Evolutionary conservation across 2,329 filamentous ascomycete species (phyloP).

Genomic region (Alternaria consortialis): DNA sequence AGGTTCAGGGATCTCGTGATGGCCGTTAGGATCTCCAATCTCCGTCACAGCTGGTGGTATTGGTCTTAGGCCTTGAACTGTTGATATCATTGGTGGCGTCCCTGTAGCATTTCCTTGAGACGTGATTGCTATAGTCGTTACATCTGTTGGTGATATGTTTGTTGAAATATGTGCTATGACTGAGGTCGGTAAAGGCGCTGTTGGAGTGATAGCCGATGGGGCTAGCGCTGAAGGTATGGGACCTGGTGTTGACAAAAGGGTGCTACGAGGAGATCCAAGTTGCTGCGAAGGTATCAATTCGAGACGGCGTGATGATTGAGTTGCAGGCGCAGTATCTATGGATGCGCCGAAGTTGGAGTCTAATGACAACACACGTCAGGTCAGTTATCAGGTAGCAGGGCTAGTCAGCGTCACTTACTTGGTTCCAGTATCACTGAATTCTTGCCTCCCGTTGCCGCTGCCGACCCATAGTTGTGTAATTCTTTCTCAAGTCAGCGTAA

Average conservation of each 20-base stretch:
- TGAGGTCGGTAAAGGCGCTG: slow-evolving; percentile 7
- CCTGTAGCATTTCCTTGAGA: slow-evolving; percentile 13
- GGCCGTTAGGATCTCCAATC: slow-evolving; percentile 39
- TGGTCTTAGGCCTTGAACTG: slow-evolving; percentile 34
- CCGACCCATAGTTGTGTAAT: slow-evolving; percentile 17
- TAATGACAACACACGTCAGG: not conserved
- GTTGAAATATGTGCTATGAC: slow-evolving; percentile 15
- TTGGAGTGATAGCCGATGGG: slow-evolving; percentile 8
- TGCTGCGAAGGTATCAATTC: slow-evolving; percentile 20
- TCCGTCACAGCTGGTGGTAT: slow-evolving; percentile 35
- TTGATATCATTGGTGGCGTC: slow-evolving; percentile 29
- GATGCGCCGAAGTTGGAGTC: slow-evolving; percentile 12
- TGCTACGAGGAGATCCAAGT: slow-evolving; percentile 4
- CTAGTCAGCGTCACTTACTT: slow-evolving; percentile 23
- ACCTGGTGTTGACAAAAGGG: not conserved
- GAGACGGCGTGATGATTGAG: slow-evolving; percentile 6
- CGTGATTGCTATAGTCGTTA: not conserved
- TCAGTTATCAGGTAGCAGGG: not conserved
- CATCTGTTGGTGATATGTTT: slow-evolving; percentile 6
- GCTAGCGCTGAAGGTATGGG: slow-evolving; percentile 17
- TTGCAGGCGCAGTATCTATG: slow-evolving; percentile 10
- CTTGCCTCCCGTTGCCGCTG: slow-evolving; percentile 6
- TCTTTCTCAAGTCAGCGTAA: slow-evolving; percentile 32
- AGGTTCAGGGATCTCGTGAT: slow-evolving; percentile 44
- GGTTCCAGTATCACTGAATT: slow-evolving; percentile 28